Conservation (phyloP, 2,329 filamentous ascomycete species). For the Ceratocystis eucalypticola region DNA sequence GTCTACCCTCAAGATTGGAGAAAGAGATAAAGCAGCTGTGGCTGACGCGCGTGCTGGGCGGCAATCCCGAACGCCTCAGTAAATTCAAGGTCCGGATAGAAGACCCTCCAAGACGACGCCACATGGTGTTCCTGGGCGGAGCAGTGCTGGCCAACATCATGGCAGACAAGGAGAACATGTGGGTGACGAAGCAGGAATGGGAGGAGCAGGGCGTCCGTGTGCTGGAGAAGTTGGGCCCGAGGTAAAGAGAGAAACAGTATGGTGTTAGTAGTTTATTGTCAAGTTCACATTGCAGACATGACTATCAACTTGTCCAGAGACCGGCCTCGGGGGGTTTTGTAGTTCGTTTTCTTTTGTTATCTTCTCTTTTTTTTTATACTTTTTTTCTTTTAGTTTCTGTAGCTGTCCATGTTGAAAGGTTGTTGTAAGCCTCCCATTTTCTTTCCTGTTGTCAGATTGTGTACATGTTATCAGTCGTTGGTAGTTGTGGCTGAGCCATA, state of each 20-base stretch:
- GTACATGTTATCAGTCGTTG: neutral
- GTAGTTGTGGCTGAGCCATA: neutral
- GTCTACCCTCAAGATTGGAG: conserved; percentile 82
- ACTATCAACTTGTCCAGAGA: neutral
- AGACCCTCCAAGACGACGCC: conserved; percentile 83
- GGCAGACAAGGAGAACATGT: conserved; percentile 98
- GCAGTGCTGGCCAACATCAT: conserved; percentile 97
- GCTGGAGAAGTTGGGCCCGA: conserved; percentile 83
- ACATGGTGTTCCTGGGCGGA: conserved; percentile 99
- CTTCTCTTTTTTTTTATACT: neutral
- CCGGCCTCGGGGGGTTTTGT: neutral
- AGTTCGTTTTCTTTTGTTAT: neutral
- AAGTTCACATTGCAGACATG: neutral
- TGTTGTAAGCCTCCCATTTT: neutral
- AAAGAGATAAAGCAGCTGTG: conserved; percentile 98
- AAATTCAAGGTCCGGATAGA: conserved; percentile 99
- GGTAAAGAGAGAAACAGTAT: conserved; percentile 37
- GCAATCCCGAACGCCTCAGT: conserved; percentile 83
- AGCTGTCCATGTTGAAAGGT: neutral
- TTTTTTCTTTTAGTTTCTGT: neutral
- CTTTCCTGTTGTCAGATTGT: neutral
- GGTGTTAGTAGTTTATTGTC: neutral
- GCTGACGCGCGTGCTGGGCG: conserved; percentile 79
- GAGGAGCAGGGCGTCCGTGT: conserved; percentile 75
- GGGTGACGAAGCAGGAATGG: conserved; percentile 96